Conservation (phyloP, 305 asterid genomes). For the Solanum aculeatissimum region DNA sequence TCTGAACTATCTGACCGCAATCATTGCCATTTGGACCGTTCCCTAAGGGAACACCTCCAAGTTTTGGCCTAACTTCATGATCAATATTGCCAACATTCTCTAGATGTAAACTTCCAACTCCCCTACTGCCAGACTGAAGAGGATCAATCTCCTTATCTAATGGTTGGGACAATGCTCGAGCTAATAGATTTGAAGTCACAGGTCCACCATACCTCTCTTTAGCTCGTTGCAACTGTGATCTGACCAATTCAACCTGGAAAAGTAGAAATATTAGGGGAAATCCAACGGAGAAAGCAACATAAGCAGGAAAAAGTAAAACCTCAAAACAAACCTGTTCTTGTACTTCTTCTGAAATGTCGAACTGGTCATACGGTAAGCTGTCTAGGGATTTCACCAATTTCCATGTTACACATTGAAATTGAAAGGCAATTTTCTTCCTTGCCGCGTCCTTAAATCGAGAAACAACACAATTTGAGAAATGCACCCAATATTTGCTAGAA, state of each 20-base stretch:
- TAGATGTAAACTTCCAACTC: conserved; percentile 31
- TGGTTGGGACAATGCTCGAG: conserved; percentile 57
- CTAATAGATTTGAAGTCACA: conserved; percentile 40
- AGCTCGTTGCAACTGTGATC: conserved; percentile 67
- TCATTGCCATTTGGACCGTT: conserved; percentile 12
- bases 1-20: conserved; percentile 15
- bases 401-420: conserved; percentile 73
- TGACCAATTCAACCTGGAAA: conserved; percentile 54
- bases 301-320: background rate
- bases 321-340: conserved; percentile 61
- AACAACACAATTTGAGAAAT: background rate
- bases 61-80: conserved; percentile 32
- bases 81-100: conserved; percentile 44
- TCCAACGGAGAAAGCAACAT: background rate
- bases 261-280: background rate
- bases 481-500: background rate
- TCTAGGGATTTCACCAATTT: conserved; percentile 59
- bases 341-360: conserved; percentile 85
- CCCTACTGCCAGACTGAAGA: conserved; percentile 32
- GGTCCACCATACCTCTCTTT: conserved; percentile 66
- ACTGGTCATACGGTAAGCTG: conserved; percentile 45
- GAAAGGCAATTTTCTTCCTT: conserved; percentile 41
- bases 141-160: conserved; percentile 51
- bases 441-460: conserved; percentile 43
- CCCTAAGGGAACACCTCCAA: conserved; percentile 9